A percentile compares a stretch with the other conserved stretches of the same genome.
Evolutionary conservation across 2,329 filamentous ascomycete genomes (phyloP).

Genomic region (Penicillium occitanis): DNA sequence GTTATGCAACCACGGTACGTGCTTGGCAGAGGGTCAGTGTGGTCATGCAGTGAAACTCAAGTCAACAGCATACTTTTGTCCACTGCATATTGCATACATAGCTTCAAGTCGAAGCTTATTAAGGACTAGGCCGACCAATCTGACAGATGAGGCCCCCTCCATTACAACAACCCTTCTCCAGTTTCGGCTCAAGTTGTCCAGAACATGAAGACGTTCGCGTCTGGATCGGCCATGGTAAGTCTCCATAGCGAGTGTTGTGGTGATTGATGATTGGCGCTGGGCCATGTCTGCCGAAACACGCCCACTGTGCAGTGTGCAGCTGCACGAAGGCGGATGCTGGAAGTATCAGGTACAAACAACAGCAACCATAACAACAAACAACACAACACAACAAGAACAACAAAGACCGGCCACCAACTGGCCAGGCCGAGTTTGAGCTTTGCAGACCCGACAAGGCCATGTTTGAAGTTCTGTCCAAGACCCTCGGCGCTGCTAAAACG

Average conservation of each 20-base stretch:
- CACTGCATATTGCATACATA: not conserved
- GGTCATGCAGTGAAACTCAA: constrained; percentile 18
- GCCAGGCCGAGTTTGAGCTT: not conserved
- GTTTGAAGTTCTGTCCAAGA: constrained; percentile 5
- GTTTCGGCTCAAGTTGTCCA: not conserved
- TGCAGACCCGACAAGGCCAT: not conserved
- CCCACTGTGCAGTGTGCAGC: not conserved
- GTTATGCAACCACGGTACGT: not conserved
- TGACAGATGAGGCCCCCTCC: not conserved
- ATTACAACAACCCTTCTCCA: not conserved
- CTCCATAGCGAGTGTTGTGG: not conserved
- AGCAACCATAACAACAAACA: not conserved
- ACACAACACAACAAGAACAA: constrained; percentile 4
- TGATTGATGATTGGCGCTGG: not conserved
- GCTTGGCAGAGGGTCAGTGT: not conserved
- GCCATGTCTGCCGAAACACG: constrained; percentile 9
- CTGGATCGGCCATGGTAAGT: not conserved
- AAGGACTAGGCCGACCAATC: constrained; percentile 4
- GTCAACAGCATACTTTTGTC: not conserved
- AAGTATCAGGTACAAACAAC: constrained; percentile 1
- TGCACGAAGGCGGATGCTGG: constrained; percentile 9
- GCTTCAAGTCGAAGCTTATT: constrained; percentile 15
- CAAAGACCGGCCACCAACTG: constrained; percentile 2
- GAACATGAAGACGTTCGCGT: constrained; percentile 3
- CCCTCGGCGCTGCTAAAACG: not conserved